These are phyloP conservation scores for Pseudocercospora crystallina DNA, from an alignment of 2,329 filamentous ascomycete genomes.

Conservation along the genomic window DNA sequence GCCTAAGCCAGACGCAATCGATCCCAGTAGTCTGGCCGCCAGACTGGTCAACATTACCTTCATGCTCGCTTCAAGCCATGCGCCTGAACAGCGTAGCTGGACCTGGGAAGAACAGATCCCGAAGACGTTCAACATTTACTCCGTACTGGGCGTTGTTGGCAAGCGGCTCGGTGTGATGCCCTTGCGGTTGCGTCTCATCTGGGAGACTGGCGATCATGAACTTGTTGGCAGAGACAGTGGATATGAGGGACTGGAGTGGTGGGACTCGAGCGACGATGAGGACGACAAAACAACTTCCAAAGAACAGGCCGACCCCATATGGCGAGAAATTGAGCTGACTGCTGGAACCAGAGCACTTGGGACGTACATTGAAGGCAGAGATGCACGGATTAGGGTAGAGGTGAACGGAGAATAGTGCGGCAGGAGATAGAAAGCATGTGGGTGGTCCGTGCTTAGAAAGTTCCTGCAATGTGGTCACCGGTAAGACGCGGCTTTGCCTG, in stretches of 20 bases:
- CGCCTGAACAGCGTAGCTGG: not conserved
- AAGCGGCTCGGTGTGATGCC: conserved; percentile 67
- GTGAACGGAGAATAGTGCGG: too few relatives aligned
- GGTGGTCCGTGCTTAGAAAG: too few relatives aligned
- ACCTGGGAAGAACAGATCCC: conserved; percentile 58
- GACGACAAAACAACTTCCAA: conserved; percentile 32
- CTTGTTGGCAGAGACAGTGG: conserved; percentile 63
- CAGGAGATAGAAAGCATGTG: too few relatives aligned
- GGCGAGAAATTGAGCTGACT: conserved; percentile 74
- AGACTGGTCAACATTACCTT: conserved; percentile 66
- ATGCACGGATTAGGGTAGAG: conserved; percentile 67
- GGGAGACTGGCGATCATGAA: conserved; percentile 91
- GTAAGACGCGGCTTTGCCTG: too few relatives aligned
- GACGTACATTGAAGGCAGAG: conserved; percentile 74
- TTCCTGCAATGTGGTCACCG: too few relatives aligned
- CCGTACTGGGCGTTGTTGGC: conserved; percentile 74
- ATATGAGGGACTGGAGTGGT: conserved; percentile 36
- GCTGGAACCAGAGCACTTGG: conserved; percentile 80
- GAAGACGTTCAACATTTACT: conserved; percentile 75
- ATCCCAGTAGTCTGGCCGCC: conserved; percentile 80
- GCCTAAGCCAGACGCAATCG: conserved; percentile 42
- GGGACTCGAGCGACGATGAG: conserved; percentile 44
- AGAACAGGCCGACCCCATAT: conserved; percentile 62
- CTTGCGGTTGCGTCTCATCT: conserved; percentile 66
- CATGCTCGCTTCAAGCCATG: conserved; percentile 45